phyloP scores from a whole-genome alignment of 805 yeast species.

The Lipomyces orientalis region DNA sequence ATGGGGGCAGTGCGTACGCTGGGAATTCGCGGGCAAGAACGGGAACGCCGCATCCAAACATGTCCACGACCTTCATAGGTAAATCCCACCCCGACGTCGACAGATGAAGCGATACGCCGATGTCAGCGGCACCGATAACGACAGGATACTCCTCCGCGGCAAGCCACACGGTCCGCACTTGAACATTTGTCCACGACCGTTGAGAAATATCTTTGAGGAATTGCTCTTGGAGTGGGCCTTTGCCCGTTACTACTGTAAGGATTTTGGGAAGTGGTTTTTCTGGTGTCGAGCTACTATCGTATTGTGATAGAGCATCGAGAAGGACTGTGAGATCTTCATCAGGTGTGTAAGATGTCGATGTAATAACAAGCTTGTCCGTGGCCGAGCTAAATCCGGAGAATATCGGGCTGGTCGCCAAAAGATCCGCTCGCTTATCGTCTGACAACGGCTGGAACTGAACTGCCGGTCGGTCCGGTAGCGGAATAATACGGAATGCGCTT shows the following conservation, averaged over 20 bases:
- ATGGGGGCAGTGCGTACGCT: conserved; percentile 50
- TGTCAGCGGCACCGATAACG: conserved; percentile 74
- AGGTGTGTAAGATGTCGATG: conserved; percentile 93
- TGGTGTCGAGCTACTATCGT: conserved; percentile 51
- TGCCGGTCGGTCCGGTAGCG: conserved; percentile 88
- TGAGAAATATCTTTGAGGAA: conserved; percentile 57
- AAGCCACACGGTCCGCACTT: conserved; percentile 76
- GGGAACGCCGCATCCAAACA: conserved; percentile 96
- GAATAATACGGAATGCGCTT: conserved; percentile 54
- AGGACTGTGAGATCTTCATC: conserved; percentile 86
- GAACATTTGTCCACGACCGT: conserved; percentile 55
- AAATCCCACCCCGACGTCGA: conserved; percentile 93
- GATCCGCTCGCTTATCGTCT: conserved; percentile 41
- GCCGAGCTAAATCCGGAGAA: conserved; percentile 47
- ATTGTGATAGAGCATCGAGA: conserved; percentile 66
- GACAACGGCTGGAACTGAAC: conserved; percentile 62
- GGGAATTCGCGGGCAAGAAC: conserved; percentile 78
- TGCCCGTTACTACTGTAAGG: conserved; percentile 88
- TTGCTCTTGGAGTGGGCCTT: conserved; percentile 77
- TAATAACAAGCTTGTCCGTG: conserved; percentile 69
- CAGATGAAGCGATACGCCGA: conserved; percentile 87
- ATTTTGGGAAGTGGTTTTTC: conserved; percentile 43
- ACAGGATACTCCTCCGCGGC: conserved; percentile 77
- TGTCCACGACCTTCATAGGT: conserved; percentile 96
- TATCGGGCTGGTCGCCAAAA: conserved; percentile 46